Evolutionary conservation across 257 asterid species (phyloP).

Genomic region (Paulownia fortunei): DNA sequence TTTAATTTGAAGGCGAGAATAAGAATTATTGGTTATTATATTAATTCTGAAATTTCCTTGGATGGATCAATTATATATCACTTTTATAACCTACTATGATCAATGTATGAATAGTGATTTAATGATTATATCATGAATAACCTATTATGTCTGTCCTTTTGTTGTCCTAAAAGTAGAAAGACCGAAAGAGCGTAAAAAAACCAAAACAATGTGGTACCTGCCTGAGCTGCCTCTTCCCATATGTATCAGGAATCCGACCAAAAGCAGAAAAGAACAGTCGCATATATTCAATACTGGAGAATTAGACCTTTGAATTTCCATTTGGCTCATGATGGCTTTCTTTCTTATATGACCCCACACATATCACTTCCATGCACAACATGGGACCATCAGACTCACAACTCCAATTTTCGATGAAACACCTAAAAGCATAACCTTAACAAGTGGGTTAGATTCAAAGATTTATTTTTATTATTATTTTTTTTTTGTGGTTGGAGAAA

Average conservation of each 20-base stretch:
- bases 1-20: too few relatives aligned
- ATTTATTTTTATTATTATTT: not conserved
- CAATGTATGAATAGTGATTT: too few relatives aligned
- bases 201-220: not conserved
- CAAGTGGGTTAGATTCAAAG: not conserved
- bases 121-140: not conserved
- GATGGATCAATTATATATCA: too few relatives aligned
- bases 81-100: too few relatives aligned
- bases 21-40: too few relatives aligned
- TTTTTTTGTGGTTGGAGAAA: not conserved
- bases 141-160: not conserved
- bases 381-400: not conserved
- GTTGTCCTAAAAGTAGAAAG: not conserved
- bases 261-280: conserved; percentile 46
- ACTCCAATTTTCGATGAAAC: not conserved
- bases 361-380: not conserved
- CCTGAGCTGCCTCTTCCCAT: conserved; percentile 12
- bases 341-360: not conserved
- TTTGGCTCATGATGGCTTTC: conserved; percentile 12
- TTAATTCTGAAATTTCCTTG: too few relatives aligned
- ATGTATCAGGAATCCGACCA: conserved; percentile 32
- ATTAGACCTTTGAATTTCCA: conserved; percentile 34
- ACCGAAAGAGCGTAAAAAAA: not conserved
- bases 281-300: conserved; percentile 46
- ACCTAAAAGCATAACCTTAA: not conserved